Percentiles rank a stretch among this genome's conserved stretches.
These are phyloP conservation scores for Alternaria sp. DNA, from an alignment of 2,329 filamentous ascomycete genomes.

Conservation along the genomic window DNA sequence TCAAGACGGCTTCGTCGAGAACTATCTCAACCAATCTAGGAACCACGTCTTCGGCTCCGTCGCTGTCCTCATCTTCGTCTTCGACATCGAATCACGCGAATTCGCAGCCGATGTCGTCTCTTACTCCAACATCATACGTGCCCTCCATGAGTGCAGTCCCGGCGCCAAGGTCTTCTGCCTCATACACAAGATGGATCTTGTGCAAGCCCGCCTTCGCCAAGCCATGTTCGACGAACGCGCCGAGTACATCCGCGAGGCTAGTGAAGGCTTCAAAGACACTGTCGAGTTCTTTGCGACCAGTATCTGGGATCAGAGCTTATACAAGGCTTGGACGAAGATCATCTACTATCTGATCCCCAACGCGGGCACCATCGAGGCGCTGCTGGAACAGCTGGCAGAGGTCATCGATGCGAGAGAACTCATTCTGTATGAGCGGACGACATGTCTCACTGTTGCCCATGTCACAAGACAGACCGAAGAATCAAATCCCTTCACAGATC, in stretches of 20 bases:
- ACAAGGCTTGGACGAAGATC: conserved; percentile 98
- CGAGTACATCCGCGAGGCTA: conserved; percentile 77
- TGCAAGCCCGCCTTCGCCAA: conserved; percentile 80
- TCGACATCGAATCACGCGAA: conserved; percentile 96
- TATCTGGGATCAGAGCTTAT: conserved; percentile 98
- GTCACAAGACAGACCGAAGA: conserved; percentile 80
- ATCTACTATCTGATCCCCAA: conserved; percentile 99
- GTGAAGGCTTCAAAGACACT: conserved; percentile 68
- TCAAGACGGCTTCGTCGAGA: conserved; percentile 98
- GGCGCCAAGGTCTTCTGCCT: conserved; percentile 89
- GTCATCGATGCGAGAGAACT: conserved; percentile 94
- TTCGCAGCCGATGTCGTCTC: conserved; percentile 92
- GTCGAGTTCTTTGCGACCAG: conserved; percentile 92
- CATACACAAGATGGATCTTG: conserved; percentile 98
- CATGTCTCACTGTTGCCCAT: conserved; percentile 94
- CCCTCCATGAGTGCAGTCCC: conserved; percentile 84
- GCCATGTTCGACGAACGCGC: conserved; percentile 86
- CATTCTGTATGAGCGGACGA: conserved; percentile 92
- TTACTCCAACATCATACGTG: conserved; percentile 89
- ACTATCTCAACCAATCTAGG: conserved; percentile 94
- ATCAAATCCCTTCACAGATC: conserved; percentile 87
- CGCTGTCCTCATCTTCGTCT: conserved; percentile 97
- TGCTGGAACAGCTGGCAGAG: conserved; percentile 82
- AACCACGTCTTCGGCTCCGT: conserved; percentile 97
- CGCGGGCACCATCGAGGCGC: conserved; percentile 83